Evolutionary conservation across 2,329 filamentous ascomycete species (phyloP).

Genomic region (Nothophoma quercina): DNA sequence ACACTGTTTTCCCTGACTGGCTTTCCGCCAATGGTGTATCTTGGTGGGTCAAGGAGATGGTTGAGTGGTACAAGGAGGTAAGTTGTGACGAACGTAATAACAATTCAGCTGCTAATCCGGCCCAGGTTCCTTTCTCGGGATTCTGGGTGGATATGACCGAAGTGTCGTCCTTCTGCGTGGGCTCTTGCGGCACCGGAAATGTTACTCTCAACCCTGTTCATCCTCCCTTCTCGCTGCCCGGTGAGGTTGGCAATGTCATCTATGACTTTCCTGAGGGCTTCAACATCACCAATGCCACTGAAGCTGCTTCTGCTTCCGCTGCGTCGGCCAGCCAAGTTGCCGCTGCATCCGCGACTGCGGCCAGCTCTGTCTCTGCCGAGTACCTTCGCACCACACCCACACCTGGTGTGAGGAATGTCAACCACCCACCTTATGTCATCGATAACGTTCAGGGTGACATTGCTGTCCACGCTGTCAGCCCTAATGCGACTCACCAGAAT

Average conservation of each 20-base stretch:
- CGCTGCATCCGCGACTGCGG: conserved; percentile 45
- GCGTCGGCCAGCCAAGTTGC: conserved; percentile 60
- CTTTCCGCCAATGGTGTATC: conserved; percentile 65
- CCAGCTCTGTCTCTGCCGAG: conserved; percentile 41
- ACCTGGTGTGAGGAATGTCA: conserved; percentile 69
- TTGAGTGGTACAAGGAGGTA: conserved; percentile 59
- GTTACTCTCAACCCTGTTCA: conserved; percentile 73
- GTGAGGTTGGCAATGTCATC: conserved; percentile 67
- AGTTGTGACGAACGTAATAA: no score
- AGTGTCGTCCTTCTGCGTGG: conserved; percentile 71
- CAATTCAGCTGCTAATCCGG: no score
- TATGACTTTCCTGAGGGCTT: conserved; percentile 74
- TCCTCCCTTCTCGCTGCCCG: conserved; percentile 70
- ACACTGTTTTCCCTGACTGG: conserved; percentile 69
- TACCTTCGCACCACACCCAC: conserved; percentile 69
- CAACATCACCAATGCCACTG: conserved; percentile 71
- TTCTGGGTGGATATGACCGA: conserved; percentile 71
- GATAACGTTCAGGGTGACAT: conserved; percentile 77
- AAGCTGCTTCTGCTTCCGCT: conserved; percentile 67
- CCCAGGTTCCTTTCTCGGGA: conserved; percentile 62
- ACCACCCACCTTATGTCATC: conserved; percentile 79
- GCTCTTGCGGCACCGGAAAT: conserved; percentile 73
- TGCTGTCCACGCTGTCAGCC: conserved; percentile 74
- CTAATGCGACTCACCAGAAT: conserved; percentile 79
- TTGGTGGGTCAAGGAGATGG: conserved; percentile 66